These are phyloP conservation scores for Poronia punctata DNA, from an alignment of 495 filamentous ascomycete species.

Conservation along the genomic window DNA sequence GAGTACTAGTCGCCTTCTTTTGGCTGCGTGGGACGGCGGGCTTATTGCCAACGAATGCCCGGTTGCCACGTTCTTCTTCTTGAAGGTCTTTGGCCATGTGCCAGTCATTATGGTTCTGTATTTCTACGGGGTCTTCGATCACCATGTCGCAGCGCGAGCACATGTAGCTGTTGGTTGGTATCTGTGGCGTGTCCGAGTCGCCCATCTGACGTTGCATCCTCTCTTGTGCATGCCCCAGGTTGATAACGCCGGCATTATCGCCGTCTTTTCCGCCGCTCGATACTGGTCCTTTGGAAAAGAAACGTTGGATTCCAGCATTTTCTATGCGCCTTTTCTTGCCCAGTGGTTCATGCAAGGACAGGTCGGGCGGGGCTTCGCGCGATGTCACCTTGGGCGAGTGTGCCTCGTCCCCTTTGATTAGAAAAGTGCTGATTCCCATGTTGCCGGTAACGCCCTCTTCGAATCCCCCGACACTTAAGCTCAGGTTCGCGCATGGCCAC, in stretches of 20 bases:
- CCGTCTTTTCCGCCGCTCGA: constrained; percentile 19
- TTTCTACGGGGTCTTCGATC: constrained; percentile 46
- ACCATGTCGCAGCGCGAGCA: constrained; percentile 61
- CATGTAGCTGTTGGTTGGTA: constrained; percentile 40
- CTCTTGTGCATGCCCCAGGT: constrained; percentile 16
- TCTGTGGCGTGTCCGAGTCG: constrained; percentile 27
- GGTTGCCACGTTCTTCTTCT: constrained; percentile 47
- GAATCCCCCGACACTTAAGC: constrained; percentile 78
- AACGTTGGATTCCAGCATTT: constrained; percentile 48
- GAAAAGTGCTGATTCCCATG: constrained; percentile 74
- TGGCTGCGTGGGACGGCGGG: constrained; percentile 23
- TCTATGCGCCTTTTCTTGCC: constrained; percentile 50
- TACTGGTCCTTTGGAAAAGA: constrained; percentile 41
- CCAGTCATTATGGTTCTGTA: constrained; percentile 85
- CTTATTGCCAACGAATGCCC: constrained; percentile 33
- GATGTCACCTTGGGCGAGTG: constrained; percentile 33
- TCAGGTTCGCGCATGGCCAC: constrained; percentile 85
- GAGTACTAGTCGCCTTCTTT: constrained; percentile 25
- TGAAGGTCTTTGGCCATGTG: constrained; percentile 88
- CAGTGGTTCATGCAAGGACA: constrained; percentile 26
- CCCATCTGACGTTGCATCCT: constrained; percentile 8
- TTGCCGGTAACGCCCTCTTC: constrained; percentile 82
- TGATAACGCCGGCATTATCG: constrained; percentile 19
- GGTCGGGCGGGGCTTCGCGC: constrained; percentile 23
- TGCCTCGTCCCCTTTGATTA: constrained; percentile 72